Evolutionary conservation across 1,284 basidiomycete genomes (phyloP), one percentile per base, ranked within the genome.

Genomic region (Melampsora americana): DNA sequence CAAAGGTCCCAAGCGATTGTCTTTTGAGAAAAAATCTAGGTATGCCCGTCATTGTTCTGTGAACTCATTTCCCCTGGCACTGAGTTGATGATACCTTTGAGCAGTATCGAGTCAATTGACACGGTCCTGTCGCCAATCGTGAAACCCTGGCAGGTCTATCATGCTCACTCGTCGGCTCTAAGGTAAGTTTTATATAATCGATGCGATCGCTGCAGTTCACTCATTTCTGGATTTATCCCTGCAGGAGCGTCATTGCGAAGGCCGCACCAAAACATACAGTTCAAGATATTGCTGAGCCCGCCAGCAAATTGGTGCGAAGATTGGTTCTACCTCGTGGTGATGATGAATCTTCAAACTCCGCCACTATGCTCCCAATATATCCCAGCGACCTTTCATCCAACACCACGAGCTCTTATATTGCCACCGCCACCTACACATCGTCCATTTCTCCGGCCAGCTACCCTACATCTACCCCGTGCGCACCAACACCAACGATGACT

Each of bases 251-350:
- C 23, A 5, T 59, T 59, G 53, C n/a, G 28, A 59, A 59, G 53
- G 53, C 53, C 23, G 12, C 28, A 16, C 28, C 53, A 28, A 26
- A 20, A 28, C 53, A 23, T 23, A 20, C n/a, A 11, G 28, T 59
- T 59, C 53, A 59, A 23, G 53, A 28, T 28, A 23, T 59, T 59
- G 53, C 53, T 20, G 53, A 59, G 53, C 53, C 53, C 23, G 28
- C 53, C n/a, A 59, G 53, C 28, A 59, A 59, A 59, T 7, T 59
- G 53, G 18, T 59, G n/a, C 53, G 53, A 59, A 59, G 53, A 28
- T 59, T 59, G 23, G 28, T 59, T 11, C 2, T 16, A 23, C 28
- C 53, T 59, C 53, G 53, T 28, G 53, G 53, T 28, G 28, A 59
- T 16, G 53, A 59, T 59, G 53, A 59, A 23, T 59, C 53, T 59